Base-by-base conservation (phyloP, 2,329 filamentous ascomycete genomes). In the Penicillium psychrosexuale region DNA sequence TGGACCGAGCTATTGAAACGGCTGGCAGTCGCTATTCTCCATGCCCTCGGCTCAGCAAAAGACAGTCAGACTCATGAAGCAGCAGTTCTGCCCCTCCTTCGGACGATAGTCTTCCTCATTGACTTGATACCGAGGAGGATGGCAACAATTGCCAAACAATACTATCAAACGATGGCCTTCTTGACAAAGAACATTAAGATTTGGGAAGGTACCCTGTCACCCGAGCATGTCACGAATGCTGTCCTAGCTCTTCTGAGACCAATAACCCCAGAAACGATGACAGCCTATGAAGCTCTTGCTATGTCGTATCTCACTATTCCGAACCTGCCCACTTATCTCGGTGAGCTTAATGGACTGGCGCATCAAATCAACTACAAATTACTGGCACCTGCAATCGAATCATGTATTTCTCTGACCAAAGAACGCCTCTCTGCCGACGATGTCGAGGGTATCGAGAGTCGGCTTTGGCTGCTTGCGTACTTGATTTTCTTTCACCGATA, bases 401-500 rank as follows among this genome's bases (percentile, higher is more conserved):
- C 67, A 51, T 57, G 62, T 58, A 74, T 67, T 61, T 67, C 45
- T 62, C 54, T 61, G 13, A 55, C 61, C 8, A 48, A 53, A 28
- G 61, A 64, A 30, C 62, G 60, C 5, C 66, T 69, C 17, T 58
- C 71, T 57, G 51, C 61, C 61, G 66, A 70, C 24, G 71, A 74
- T 56, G 66, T 68, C 9, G 70, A 76, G 42, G 71, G 70, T 55
- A 66, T 68, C 11, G 70, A 76, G 39, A 71, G 70, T 55, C 77
- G 80, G 15, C 67, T 85, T 17, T 85, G 83, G 76, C 72, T 87
- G 8, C 73, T 87, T 39, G 78, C 81, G 24, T 80, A 83, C 58
- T 79, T 86, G 57, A 82, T 87, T 45, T 85, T 78, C 66, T 80
- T 84, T 61, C 78, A 83, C 58, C 76, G 77, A 36, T 74, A 77